Base-by-base conservation (phyloP, 1,139 yeast genomes). In the Debaryomycetaceae sp. region DNA sequence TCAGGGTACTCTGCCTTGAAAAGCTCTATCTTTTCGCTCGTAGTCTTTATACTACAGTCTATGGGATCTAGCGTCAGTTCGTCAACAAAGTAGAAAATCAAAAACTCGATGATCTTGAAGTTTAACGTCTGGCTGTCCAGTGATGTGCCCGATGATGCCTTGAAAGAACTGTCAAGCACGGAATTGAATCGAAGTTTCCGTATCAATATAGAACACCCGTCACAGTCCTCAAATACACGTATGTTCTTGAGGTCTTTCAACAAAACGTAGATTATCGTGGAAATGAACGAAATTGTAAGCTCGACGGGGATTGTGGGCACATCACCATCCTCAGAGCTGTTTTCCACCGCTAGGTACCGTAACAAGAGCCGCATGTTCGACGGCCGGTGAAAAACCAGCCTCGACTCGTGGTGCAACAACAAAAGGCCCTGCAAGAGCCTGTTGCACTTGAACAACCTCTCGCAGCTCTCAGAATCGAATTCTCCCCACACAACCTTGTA, bases 61-160 rank as follows among this genome's bases (percentile, higher is more conserved):
- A 45, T 47, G 14, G 39, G 41, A 11, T 53, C 55, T 19, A 52
- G 48, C 14, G 51, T 60, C 3, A 73, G 62, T 58, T 86, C 94
- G n/a, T 88, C 91, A 6, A 79, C 72, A 43, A 85, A 60, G 52
- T 86, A 85, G 53, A 85, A 83, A 43, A 85, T 75, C 42, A 85
- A 63, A 55, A 85, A 85, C 59, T 86, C 94, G 37, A 85, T 73
- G 22, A 83, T 74, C 50, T 83, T 81, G 48, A 83, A 76, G 45
- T 75, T 75, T 11, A 78, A 63, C 32, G 65, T 68, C 46, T 76
- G 78, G 51, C 56, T 70, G 46, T 41, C 53, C 26, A 30, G 33
- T 5, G 38, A 9, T 8, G 16, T 17, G 17, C 14, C 14, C 13
- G 28, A 35, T 15, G 38, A 30, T 6, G 31, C 30, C 33, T 35